phyloP scores from a whole-genome alignment of 2,329 filamentous ascomycete species.

The Helminthosporium solani region DNA sequence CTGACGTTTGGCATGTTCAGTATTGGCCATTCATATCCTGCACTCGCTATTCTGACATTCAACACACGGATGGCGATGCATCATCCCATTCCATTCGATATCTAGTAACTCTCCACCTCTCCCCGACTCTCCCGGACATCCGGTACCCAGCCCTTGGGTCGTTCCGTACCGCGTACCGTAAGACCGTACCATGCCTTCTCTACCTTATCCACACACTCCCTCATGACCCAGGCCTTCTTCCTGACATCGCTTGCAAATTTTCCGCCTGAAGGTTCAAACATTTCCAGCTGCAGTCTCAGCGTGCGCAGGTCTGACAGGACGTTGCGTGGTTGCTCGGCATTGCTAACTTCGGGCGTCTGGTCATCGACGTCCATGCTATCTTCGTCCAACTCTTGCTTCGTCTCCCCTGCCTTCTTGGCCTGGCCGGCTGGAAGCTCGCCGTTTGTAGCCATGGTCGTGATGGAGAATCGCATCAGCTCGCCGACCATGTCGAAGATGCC shows the following conservation, averaged over 20 bases:
- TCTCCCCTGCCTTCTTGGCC: constrained; percentile 41
- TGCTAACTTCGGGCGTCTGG: constrained; percentile 17
- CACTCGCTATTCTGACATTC: neutral
- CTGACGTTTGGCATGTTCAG: too few species aligned
- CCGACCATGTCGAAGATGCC: constrained; percentile 93
- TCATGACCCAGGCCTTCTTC: constrained; percentile 85
- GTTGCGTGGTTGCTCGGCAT: constrained; percentile 49
- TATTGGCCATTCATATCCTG: neutral
- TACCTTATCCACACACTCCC: constrained; percentile 87
- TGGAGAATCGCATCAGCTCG: constrained; percentile 95
- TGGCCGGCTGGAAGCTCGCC: constrained; percentile 53
- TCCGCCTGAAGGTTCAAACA: constrained; percentile 59
- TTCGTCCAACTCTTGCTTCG: constrained; percentile 16
- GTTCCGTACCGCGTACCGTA: constrained; percentile 80
- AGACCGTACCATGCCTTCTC: constrained; percentile 88
- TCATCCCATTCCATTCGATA: too few species aligned
- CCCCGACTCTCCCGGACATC: constrained; percentile 58
- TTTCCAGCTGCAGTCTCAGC: constrained; percentile 74
- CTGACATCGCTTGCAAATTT: constrained; percentile 63
- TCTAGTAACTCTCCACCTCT: constrained; percentile 45
- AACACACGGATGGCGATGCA: neutral
- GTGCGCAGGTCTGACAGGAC: constrained; percentile 80
- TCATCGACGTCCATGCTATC: constrained; percentile 42
- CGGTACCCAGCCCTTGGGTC: constrained; percentile 89
- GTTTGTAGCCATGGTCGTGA: constrained; percentile 78